These are phyloP conservation scores for Ilex paraguariensis DNA, from an alignment of 305 asterid species.

Conservation along the genomic window DNA sequence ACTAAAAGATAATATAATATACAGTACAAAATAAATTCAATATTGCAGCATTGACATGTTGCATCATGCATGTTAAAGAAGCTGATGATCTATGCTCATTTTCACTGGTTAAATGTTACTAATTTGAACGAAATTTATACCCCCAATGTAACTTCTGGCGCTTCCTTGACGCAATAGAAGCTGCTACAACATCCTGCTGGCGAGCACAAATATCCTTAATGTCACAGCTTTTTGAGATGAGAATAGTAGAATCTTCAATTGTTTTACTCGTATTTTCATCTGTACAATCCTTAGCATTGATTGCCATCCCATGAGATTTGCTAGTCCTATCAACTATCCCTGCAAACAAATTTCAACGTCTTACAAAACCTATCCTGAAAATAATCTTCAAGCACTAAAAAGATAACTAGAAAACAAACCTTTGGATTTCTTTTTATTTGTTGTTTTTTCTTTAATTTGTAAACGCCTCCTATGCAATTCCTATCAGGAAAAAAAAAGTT, in stretches of 20 bases:
- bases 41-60: too few species aligned
- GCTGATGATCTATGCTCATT: too few species aligned
- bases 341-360: conserved; percentile 13
- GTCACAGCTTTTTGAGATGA: conserved; percentile 15
- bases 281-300: conserved; percentile 16
- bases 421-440: conserved; percentile 42
- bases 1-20: not conserved
- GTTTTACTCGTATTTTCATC: conserved; percentile 18
- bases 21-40: not conserved
- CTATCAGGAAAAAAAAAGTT: conserved; percentile 20
- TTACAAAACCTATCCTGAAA: not conserved
- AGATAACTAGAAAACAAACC: conserved; percentile 28
- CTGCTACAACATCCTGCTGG: conserved; percentile 24
- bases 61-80: not conserved
- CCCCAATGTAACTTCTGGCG: conserved; percentile 81
- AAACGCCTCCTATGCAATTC: conserved; percentile 77
- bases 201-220: conserved; percentile 6
- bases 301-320: conserved; percentile 30
- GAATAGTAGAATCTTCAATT: conserved; percentile 16
- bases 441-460: conserved; percentile 64
- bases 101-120: not conserved
- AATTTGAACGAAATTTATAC: conserved; percentile 25
- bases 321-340: conserved; percentile 30
- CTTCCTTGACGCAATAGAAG: conserved; percentile 21
- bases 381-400: not conserved